phyloP scores from a whole-genome alignment of 208 protist species.

The Leishmania arabica region DNA sequence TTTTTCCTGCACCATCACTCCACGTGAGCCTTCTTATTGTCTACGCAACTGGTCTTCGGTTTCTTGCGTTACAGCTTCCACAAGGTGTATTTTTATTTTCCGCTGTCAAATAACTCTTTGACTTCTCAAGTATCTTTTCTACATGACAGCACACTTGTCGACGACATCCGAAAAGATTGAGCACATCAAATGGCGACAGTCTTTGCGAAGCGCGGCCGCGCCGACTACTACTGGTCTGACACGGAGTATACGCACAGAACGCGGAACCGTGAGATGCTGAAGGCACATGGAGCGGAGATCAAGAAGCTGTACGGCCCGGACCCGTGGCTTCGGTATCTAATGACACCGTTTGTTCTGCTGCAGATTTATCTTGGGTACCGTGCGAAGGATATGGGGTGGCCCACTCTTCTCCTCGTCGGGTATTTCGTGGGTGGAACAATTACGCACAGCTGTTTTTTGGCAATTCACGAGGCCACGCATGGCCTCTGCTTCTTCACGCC shows the following conservation, averaged over 20 bases:
- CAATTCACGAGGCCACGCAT: conserved; percentile 94
- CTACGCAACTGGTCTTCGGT: not conserved
- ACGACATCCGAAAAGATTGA: not conserved
- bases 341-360: conserved; percentile 56
- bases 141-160: not conserved
- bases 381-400: conserved; percentile 72
- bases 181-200: conserved; percentile 17
- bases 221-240: conserved; percentile 80
- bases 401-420: conserved; percentile 53
- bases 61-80: not conserved
- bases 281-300: conserved; percentile 78
- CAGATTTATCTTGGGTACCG: conserved; percentile 69
- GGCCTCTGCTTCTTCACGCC: conserved; percentile 80
- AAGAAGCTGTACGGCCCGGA: conserved; percentile 78
- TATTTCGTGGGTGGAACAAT: conserved; percentile 88
- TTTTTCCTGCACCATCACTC: not conserved
- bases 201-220: conserved; percentile 35
- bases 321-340: conserved; percentile 45
- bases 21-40: not conserved
- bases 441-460: conserved; percentile 84
- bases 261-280: conserved; percentile 77
- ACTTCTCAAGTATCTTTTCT: not conserved
- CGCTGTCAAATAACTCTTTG: not conserved
- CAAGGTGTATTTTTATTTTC: not conserved
- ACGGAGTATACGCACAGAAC: conserved; percentile 65